Conservation (phyloP, 805 yeast genomes). For the Saturnispora hagleri region DNA sequence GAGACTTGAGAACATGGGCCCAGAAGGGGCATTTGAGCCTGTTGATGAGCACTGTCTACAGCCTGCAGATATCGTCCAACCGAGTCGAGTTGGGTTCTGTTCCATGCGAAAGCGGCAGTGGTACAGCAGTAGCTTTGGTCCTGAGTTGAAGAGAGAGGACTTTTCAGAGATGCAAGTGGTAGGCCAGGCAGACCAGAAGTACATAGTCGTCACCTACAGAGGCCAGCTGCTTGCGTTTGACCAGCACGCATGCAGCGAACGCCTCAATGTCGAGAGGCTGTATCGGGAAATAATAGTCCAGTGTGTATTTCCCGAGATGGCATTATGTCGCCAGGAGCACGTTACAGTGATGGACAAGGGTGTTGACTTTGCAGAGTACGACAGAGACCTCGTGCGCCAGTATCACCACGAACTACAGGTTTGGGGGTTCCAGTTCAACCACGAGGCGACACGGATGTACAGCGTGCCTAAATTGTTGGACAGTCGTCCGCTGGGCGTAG, state of each 20-base stretch:
- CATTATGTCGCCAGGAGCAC: too few relatives aligned
- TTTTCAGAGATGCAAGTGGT: slow-evolving; percentile 29
- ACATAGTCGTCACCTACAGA: slow-evolving; percentile 38
- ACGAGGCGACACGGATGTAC: slow-evolving; percentile 20
- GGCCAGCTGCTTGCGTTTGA: slow-evolving; percentile 38
- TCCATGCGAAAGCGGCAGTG: neutral
- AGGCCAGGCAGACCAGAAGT: slow-evolving; percentile 55
- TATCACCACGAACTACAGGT: slow-evolving; percentile 22
- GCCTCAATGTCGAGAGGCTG: slow-evolving; percentile 50
- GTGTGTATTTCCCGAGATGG: slow-evolving; percentile 9
- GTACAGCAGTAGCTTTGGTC: neutral
- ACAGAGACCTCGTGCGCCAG: slow-evolving; percentile 26
- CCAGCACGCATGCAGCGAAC: slow-evolving; percentile 82
- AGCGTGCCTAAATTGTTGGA: slow-evolving; percentile 34
- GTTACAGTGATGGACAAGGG: slow-evolving; percentile 5
- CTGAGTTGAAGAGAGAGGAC: slow-evolving; percentile 12
- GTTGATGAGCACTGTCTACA: too few relatives aligned
- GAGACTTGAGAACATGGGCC: neutral
- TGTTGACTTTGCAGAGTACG: slow-evolving; percentile 20
- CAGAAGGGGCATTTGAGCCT: neutral
- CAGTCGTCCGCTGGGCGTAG: neutral
- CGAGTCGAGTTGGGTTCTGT: neutral
- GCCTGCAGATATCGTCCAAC: neutral
- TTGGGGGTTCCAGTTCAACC: slow-evolving; percentile 37
- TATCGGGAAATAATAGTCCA: slow-evolving; percentile 30